Evolutionary conservation across 2,329 filamentous ascomycete genomes (phyloP).

Genomic region (Fusarium setosum): DNA sequence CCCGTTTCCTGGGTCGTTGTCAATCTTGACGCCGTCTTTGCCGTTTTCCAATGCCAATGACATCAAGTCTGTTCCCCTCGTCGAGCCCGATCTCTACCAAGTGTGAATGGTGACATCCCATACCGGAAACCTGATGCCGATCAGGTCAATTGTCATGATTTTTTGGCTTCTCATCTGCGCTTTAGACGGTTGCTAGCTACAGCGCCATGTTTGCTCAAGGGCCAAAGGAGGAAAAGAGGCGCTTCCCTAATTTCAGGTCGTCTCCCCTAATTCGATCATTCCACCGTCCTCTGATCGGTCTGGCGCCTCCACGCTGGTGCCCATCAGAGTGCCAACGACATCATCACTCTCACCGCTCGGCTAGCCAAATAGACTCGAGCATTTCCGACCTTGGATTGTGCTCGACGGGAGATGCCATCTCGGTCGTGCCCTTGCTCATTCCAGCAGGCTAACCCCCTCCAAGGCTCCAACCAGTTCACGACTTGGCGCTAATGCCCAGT

Average conservation of each 20-base stretch:
- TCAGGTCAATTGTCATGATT: slow-evolving; percentile 12
- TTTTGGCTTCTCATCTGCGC: background rate
- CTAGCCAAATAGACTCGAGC: background rate
- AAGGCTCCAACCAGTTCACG: slow-evolving; percentile 17
- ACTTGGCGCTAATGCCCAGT: slow-evolving; percentile 26
- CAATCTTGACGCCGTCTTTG: slow-evolving; percentile 15
- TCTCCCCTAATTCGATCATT: slow-evolving; percentile 25
- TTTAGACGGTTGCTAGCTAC: background rate
- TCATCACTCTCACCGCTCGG: slow-evolving; percentile 22
- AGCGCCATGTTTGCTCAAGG: background rate
- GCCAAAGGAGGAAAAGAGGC: slow-evolving; percentile 9
- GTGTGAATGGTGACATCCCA: slow-evolving; percentile 3
- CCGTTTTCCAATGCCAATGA: slow-evolving; percentile 26
- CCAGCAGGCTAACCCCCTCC: slow-evolving; percentile 15
- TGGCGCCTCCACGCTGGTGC: slow-evolving; percentile 2
- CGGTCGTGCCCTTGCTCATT: slow-evolving; percentile 19
- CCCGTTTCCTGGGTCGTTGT: slow-evolving; percentile 6
- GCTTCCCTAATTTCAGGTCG: too few relatives aligned
- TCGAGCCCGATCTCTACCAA: slow-evolving; percentile 17
- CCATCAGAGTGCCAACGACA: slow-evolving; percentile 19
- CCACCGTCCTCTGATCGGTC: slow-evolving; percentile 14
- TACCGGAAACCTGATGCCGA: slow-evolving; percentile 19
- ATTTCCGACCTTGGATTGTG: background rate
- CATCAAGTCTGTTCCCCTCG: slow-evolving; percentile 23
- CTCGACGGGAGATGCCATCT: background rate